Percentiles rank a stretch among this genome's conserved stretches.
phyloP scores from a whole-genome alignment of 768 basidiomycete species.

The Termitomyces sp. region DNA sequence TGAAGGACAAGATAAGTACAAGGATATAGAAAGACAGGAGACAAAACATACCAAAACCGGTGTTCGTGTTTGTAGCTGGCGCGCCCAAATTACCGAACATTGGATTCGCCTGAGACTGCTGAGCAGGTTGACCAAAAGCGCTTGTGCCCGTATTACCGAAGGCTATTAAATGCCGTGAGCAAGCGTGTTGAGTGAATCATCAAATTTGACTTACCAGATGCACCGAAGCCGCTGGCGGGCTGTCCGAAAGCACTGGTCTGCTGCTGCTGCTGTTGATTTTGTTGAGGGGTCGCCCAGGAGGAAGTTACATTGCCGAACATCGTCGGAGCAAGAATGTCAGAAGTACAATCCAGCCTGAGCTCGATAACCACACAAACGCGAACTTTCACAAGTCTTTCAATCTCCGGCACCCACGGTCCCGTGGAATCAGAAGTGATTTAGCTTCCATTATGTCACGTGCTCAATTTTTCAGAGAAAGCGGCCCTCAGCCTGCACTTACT shows the following conservation, averaged over 20 bases:
- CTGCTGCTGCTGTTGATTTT: constrained; percentile 55
- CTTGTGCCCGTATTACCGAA: constrained; percentile 47
- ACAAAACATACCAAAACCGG: constrained; percentile 41
- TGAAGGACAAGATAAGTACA: constrained; percentile 13
- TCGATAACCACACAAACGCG: constrained; percentile 10
- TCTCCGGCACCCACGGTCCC: constrained; percentile 28
- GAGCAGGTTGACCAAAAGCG: constrained; percentile 52
- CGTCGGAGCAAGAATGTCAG: constrained; percentile 11
- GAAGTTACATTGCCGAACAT: constrained; percentile 68
- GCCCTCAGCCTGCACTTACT: background rate
- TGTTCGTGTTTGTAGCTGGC: constrained; percentile 25
- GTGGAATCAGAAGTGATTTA: constrained; percentile 6
- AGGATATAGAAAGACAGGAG: background rate
- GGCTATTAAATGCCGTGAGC: constrained; percentile 27
- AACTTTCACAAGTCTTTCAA: constrained; percentile 24
- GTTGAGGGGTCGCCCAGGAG: constrained; percentile 65
- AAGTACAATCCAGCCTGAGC: background rate
- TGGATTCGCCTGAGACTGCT: constrained; percentile 63
- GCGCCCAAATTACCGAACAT: constrained; percentile 69
- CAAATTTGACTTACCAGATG: constrained; percentile 34
- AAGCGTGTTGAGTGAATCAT: constrained; percentile 15
- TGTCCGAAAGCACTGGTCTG: constrained; percentile 68
- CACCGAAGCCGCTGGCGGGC: constrained; percentile 52
- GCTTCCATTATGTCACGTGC: constrained; percentile 24
- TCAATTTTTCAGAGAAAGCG: constrained; percentile 20